phyloP scores from a whole-genome alignment of 306 rosid species.

The Lathyrus aphaca region DNA sequence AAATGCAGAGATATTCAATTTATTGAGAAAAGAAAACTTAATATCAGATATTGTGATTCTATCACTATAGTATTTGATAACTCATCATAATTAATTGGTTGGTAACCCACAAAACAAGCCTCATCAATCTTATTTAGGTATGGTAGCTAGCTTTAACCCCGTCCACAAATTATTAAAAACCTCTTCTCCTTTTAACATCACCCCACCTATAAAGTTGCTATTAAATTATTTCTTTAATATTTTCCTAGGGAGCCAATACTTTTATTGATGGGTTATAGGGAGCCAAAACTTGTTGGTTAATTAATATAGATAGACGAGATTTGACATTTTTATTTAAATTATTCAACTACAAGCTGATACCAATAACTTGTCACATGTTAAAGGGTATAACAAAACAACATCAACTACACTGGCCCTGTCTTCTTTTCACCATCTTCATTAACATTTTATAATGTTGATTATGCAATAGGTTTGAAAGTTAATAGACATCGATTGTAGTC shows the following conservation, averaged over 20 bases:
- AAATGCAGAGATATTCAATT: too few species aligned
- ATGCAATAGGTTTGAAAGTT: constrained; percentile 37
- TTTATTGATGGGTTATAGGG: constrained; percentile 3
- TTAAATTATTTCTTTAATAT: constrained; percentile 9
- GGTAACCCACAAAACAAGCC: constrained; percentile 33
- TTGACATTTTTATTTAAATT: constrained; percentile 15
- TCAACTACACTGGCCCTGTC: not conserved
- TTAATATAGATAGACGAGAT: constrained; percentile 3
- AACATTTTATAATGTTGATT: constrained; percentile 22
- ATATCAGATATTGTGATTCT: too few species aligned
- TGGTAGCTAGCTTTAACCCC: constrained; percentile 35
- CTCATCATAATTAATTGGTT: constrained; percentile 31
- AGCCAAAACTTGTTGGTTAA: constrained; percentile 4
- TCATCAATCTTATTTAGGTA: constrained; percentile 31
- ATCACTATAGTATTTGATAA: not conserved
- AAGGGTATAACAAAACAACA: constrained; percentile 21
- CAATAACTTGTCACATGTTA: constrained; percentile 3
- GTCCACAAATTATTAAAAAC: not conserved
- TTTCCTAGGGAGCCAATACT: not conserved
- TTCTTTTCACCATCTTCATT: not conserved
- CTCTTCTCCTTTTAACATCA: constrained; percentile 1
- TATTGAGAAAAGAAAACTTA: too few species aligned
- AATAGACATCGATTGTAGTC: constrained; percentile 20
- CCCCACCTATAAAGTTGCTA: constrained; percentile 39
- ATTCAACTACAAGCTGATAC: constrained; percentile 17